Percentiles rank a stretch among this genome's conserved stretches.
phyloP scores from a whole-genome alignment of 179 eudicot species.

The Beta corolliflora region DNA sequence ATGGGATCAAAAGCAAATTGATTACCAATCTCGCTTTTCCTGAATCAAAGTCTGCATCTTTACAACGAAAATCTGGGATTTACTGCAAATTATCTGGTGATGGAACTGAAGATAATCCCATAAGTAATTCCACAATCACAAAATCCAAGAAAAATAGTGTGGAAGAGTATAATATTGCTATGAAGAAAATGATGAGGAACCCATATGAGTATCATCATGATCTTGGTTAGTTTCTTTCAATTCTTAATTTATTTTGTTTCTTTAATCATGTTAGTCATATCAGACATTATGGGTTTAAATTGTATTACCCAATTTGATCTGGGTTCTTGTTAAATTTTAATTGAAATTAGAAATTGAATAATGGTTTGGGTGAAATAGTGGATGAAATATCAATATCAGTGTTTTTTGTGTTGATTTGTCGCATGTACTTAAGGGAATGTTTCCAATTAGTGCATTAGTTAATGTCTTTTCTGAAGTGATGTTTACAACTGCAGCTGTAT shows the following conservation, averaged over 20 bases:
- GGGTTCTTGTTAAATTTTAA: slow-evolving; percentile 4
- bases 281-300: not conserved
- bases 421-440: not conserved
- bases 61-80: slow-evolving; percentile 23
- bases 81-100: slow-evolving; percentile 28
- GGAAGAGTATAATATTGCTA: slow-evolving; percentile 80
- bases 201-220: slow-evolving; percentile 97
- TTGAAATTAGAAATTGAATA: not conserved
- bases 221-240: slow-evolving; percentile 57
- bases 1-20: slow-evolving; percentile 20
- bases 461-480: not conserved
- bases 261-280: not conserved
- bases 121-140: slow-evolving; percentile 19
- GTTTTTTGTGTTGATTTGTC: not conserved
- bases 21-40: not conserved
- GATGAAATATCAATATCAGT: not conserved
- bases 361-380: not conserved
- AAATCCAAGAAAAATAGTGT: slow-evolving; percentile 36
- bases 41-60: not conserved
- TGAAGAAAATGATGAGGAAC: slow-evolving; percentile 91
- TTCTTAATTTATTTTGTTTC: not conserved
- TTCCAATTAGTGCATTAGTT: not conserved
- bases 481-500: not conserved
- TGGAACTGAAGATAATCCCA: slow-evolving; percentile 15
- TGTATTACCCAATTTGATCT: not conserved